A percentile compares a stretch with the other conserved stretches of the same genome.
Evolutionary conservation across 2,329 filamentous ascomycete species (phyloP).

Genomic region (Xylaria sp.): DNA sequence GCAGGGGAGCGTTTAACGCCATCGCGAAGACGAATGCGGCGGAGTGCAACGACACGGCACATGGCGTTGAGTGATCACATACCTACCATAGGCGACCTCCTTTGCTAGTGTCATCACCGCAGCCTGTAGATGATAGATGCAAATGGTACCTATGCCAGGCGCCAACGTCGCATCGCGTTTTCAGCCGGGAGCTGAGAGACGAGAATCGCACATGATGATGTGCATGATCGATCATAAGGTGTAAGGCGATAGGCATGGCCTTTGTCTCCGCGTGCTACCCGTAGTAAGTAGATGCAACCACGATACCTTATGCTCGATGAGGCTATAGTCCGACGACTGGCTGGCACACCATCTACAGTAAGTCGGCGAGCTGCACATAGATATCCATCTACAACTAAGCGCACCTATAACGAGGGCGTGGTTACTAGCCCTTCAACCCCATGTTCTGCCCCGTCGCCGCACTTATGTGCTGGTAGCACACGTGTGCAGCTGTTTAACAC

Average conservation of each 20-base stretch:
- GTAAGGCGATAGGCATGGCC: neutral
- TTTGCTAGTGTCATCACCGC: neutral
- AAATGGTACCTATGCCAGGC: neutral
- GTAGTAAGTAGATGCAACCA: neutral
- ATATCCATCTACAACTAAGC: neutral
- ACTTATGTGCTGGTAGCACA: neutral
- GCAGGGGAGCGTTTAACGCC: constrained; percentile 15
- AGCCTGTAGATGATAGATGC: neutral
- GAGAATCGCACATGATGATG: constrained; percentile 19
- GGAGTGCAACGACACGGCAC: constrained; percentile 10
- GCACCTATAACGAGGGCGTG: neutral
- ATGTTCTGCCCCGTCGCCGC: neutral
- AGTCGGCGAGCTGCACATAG: neutral
- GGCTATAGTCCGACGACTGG: neutral
- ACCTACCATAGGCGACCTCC: constrained; percentile 2
- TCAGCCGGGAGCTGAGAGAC: constrained; percentile 15
- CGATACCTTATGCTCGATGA: neutral
- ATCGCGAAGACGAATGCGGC: constrained; percentile 14
- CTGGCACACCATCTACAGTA: neutral
- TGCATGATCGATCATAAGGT: constrained; percentile 24
- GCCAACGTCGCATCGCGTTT: constrained; percentile 20
- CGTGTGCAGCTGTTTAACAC: neutral
- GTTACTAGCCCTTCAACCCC: neutral
- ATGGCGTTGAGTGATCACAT: neutral
- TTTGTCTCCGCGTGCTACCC: neutral